A percentile compares a stretch with the other conserved stretches of the same genome.
Evolutionary conservation across 176 grass and related monocot genomes (phyloP).

Genomic region (Dactylis glomerata): DNA sequence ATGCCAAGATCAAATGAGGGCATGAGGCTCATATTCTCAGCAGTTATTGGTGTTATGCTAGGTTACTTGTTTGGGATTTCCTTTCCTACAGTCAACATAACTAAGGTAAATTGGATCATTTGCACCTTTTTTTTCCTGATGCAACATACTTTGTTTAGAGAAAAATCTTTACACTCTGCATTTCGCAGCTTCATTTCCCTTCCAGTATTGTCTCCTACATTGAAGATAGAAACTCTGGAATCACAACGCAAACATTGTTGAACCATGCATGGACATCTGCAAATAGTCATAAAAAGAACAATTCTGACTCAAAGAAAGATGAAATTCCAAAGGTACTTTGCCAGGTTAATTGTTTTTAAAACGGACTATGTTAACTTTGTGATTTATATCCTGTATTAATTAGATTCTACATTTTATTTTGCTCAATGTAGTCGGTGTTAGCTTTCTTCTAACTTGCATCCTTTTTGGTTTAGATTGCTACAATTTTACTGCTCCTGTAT

Average conservation of each 20-base stretch:
- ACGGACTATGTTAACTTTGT: background rate
- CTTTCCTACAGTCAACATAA: conserved; percentile 76
- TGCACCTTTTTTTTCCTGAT: conserved; percentile 4
- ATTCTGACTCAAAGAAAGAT: conserved; percentile 49
- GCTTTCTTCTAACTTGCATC: background rate
- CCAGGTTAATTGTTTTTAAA: conserved; percentile 7
- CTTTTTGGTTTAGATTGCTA: background rate
- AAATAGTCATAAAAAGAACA: conserved; percentile 69
- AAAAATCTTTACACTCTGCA: background rate
- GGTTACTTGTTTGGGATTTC: conserved; percentile 85
- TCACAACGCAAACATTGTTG: conserved; percentile 82
- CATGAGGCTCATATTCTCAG: conserved; percentile 68
- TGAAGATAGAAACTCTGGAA: conserved; percentile 84
- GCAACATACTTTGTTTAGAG: conserved; percentile 2
- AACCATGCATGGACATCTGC: conserved; percentile 78
- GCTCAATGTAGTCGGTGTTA: background rate
- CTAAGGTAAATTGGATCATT: conserved; percentile 48
- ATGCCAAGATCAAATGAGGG: conserved; percentile 68
- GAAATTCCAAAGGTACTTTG: conserved; percentile 69
- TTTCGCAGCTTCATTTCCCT: conserved; percentile 64
- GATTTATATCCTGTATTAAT: background rate
- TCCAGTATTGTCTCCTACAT: conserved; percentile 83
- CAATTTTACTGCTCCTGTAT: conserved; percentile 7
- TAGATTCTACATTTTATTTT: background rate
- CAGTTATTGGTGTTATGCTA: conserved; percentile 68